Base-by-base conservation (phyloP, 2,329 filamentous ascomycete genomes). In the Botrytis hyacinthi region DNA sequence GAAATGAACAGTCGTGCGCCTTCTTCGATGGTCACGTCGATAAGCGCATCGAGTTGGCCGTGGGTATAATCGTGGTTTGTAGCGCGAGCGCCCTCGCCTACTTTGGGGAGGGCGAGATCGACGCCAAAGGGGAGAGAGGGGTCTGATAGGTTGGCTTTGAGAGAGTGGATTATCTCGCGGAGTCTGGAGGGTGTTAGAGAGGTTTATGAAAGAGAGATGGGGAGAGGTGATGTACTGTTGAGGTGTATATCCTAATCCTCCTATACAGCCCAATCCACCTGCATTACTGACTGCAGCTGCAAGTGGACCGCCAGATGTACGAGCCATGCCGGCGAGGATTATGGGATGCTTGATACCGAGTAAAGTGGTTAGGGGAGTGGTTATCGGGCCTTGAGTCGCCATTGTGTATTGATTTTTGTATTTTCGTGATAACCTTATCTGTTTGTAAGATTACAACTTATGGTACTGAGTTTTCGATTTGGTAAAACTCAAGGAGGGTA, bases 61-160 rank as follows among this genome's bases (percentile, higher is more conserved):
- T 92, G 88, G 0, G 95, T 98, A 85, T 98, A 98, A 83, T 98
- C 95, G 83, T 97, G 93, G 84, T 98, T 98, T 5, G 95, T 98
- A 82, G 93, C 92, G 76, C 95, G 90, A 10, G 95, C 95, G 48
- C 84, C 86, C 59, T 92, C 94, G 73, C 95, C 95, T 72, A 98
- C 86, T 84, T 98, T 94, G 1, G 95, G 95, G 20, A 98, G 88
- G 0, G 95, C 95, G 2, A 98, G 90, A 82, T 98, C 95, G 46
- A 98, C 90, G 77, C 95, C 95, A 81, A 98, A 98, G 0, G 95
- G 93, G 7, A 97, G 87, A 62, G 87, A 86, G 0, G 91, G 90
- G 70, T 87, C 85, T 8, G 79, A 79, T 2, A 98, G 88, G 76
- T 91, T 86, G 20, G 89, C 86, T 84, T 98, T 98, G 80, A 98